Base-by-base conservation (phyloP, 768 basidiomycete genomes). In the Suillus tomentosus region DNA sequence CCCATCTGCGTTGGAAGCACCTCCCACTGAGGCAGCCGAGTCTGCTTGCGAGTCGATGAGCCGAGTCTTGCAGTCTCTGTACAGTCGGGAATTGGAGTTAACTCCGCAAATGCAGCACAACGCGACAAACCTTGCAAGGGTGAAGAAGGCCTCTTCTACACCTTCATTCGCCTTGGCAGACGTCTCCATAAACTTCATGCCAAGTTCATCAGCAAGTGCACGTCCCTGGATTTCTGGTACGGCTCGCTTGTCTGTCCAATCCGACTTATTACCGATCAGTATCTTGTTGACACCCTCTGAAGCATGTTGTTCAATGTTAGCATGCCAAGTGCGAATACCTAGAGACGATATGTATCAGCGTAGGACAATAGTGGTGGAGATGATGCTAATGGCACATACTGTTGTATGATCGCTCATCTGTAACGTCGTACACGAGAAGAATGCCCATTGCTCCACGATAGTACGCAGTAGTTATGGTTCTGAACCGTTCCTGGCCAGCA, bases 391-490 rank as follows among this genome's bases (percentile, higher is more conserved):
- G 36, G 48, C n/a, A 84, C 94, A 67, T 67, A 98, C 96, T 97
- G 79, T 95, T 93, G 82, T 97, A 98, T 11, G 93, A 95, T 64
- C 89, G 84, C 75, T 95, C 92, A 76, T 96, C 95, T 40, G 95
- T 96, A 42, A 99, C 96, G 73, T 96, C 95, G 78, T 98, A 99
- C n/a, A 99, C 96, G 63, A 99, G 85, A 62, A 99, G 84, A 72
- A 99, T 99, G 61, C 97, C 97, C 89, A 97, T 96, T 24, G 97
- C 97, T 43, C 96, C 96, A 67, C 97, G 93, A 83, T 99, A 99
- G 79, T 99, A 99, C 13, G 97, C 95, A 24, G 96, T 96, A 53
- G 97, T 99, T 77, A 99, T 99, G 22, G 97, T 98, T 73, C 96
- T 85, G 82, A 98, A 98, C 34, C 96, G 91, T 81, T 99, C 97